Evolutionary conservation across 768 basidiomycete genomes (phyloP), one percentile per base, ranked within the genome.

Genomic region (Russula sp.): DNA sequence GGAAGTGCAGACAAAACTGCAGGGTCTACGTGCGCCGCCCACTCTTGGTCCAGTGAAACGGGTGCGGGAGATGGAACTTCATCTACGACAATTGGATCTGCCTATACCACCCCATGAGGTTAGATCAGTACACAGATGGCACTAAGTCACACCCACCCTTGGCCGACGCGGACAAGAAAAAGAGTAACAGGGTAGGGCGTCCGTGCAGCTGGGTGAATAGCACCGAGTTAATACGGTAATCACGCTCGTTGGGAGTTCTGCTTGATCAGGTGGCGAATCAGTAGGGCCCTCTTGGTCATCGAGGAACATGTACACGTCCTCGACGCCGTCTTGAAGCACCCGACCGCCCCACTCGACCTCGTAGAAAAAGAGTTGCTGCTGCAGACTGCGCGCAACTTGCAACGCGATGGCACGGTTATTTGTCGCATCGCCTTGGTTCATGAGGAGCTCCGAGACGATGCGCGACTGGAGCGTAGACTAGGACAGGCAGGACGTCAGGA

Each of bases 261-360:
- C 86, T 46, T 81, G 79, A 71, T 88, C 88, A 44, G 79, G 79
- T 18, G 81, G 78, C 1, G 79, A 76, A 66, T 88, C 87, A 1
- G 84, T 84, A 26, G 75, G 75, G 28, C 86, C 87, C 60, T 87
- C 86, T 44, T 83, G 80, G 67, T 95, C 94, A 63, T 92, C 92
- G 71, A 92, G 78, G 75, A 97, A 96, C 81, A 89, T 90, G 76
- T 91, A 97, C 7, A 97, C 94, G 66, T 95, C 92, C 71, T 95
- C 94, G 5, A 95, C 90, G 3, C 90, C 87, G 71, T 95, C 94
- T 61, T 89, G 85, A 60, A 97, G 76, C 1, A 87, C 80, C 22
- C 87, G 84, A 56, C 87, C 86, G 34, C 90, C 92, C 92, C 94
- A 96, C 72, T 98, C 94, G 8, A 98, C 94, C 73, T 98, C 96